These are phyloP conservation scores for Phoma herbarum DNA, from an alignment of 2,329 filamentous ascomycete species.

Conservation along the genomic window DNA sequence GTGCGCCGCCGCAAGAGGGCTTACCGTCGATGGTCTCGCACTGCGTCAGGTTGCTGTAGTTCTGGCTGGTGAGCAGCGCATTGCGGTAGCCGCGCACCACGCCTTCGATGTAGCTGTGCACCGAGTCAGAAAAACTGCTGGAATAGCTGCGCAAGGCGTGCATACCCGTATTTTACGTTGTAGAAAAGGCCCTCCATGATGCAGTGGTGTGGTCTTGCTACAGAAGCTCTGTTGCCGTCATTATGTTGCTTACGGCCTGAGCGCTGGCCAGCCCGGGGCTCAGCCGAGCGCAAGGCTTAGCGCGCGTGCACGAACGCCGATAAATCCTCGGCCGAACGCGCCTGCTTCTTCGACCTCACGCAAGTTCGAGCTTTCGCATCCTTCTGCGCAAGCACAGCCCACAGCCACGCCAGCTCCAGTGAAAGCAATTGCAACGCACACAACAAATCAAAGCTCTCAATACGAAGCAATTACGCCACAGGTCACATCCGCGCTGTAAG, in stretches of 20 bases:
- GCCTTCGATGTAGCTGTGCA: slow-evolving; percentile 87
- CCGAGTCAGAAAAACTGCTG: slow-evolving; percentile 25
- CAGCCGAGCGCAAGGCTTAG: background rate
- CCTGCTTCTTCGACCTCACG: slow-evolving; percentile 32
- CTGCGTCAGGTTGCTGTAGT: slow-evolving; percentile 95
- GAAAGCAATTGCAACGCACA: slow-evolving; percentile 17
- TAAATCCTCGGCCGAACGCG: slow-evolving; percentile 17
- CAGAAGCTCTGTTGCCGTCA: slow-evolving; percentile 19
- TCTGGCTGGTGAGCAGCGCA: slow-evolving; percentile 84
- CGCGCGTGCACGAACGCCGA: background rate
- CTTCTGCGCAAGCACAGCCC: slow-evolving; percentile 14
- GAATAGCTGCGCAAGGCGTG: slow-evolving; percentile 13
- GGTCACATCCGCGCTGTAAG: slow-evolving; percentile 22
- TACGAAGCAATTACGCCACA: background rate
- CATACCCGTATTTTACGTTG: slow-evolving; percentile 91
- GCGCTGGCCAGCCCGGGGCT: background rate
- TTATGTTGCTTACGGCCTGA: too few species aligned
- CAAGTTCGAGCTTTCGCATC: background rate
- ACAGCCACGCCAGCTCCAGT: slow-evolving; percentile 6
- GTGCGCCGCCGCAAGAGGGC: slow-evolving; percentile 33
- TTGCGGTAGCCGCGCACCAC: slow-evolving; percentile 98
- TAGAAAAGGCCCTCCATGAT: slow-evolving; percentile 92
- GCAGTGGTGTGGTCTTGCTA: slow-evolving; percentile 18
- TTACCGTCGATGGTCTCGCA: slow-evolving; percentile 96
- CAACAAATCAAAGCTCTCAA: background rate